A percentile compares a stretch with the other conserved stretches of the same genome.
Conservation (phyloP, 371 early-diverging fungal species). For the Apophysomyces ossiformis region DNA sequence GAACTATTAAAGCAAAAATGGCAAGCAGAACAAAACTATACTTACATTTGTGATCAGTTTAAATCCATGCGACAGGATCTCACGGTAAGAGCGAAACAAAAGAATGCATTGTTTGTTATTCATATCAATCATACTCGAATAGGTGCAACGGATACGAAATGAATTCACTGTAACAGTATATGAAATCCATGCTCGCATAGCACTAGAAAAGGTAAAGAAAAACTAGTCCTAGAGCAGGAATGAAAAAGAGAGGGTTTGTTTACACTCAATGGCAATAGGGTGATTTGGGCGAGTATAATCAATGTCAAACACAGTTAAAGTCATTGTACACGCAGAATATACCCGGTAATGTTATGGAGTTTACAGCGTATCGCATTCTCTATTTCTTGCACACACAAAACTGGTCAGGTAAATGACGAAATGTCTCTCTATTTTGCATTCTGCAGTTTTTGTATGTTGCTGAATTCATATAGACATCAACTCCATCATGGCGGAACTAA, state of each 20-base stretch:
- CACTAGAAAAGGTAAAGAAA: constrained; percentile 80
- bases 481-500: constrained; percentile 68
- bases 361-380: constrained; percentile 88
- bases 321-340: constrained; percentile 79
- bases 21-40: constrained; percentile 80
- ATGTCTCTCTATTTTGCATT: neutral
- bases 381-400: constrained; percentile 89
- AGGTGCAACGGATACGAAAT: constrained; percentile 91
- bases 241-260: too few relatives aligned
- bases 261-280: constrained; percentile 47
- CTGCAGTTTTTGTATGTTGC: neutral
- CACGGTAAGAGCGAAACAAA: constrained; percentile 58
- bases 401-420: constrained; percentile 65
- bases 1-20: constrained; percentile 79
- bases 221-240: too few relatives aligned
- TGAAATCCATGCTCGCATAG: constrained; percentile 94
- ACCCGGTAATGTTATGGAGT: constrained; percentile 79
- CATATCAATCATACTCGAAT: neutral
- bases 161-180: constrained; percentile 93
- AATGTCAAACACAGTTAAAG: constrained; percentile 94
- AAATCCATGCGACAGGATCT: constrained; percentile 96
- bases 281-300: constrained; percentile 96
- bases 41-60: constrained; percentile 94
- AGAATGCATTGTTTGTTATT: neutral
- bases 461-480: constrained; percentile 67